A percentile compares a stretch with the other conserved stretches of the same genome.
phyloP scores from a whole-genome alignment of 176 grass and related monocot species.

The Bothriochloa decipiens region DNA sequence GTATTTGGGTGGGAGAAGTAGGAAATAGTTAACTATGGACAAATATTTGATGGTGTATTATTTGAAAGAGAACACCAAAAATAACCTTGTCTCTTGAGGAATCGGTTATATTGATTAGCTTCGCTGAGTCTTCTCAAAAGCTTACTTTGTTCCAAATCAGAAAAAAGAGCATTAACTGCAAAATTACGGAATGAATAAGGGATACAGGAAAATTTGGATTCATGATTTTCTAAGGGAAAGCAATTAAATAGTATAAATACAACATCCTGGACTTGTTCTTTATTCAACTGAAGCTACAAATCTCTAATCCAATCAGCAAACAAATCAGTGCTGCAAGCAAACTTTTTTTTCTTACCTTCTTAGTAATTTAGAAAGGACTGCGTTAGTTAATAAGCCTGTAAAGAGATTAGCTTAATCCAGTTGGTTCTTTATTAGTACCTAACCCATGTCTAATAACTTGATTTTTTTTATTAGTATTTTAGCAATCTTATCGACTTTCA shows the following conservation, averaged over 20 bases:
- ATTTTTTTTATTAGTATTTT: too few species aligned
- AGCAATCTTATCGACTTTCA: too few species aligned
- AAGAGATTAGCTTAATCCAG: too few species aligned
- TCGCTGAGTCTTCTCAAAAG: slow-evolving; percentile 83
- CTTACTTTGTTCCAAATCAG: slow-evolving; percentile 69
- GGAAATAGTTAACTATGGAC: neutral
- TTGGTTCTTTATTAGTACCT: too few species aligned
- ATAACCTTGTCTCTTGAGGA: slow-evolving; percentile 84
- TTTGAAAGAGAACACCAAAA: slow-evolving; percentile 13
- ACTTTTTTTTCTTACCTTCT: too few species aligned
- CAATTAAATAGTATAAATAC: neutral
- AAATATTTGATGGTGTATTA: slow-evolving; percentile 3
- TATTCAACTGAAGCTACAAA: neutral
- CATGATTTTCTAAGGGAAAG: neutral
- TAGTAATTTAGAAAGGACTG: too few species aligned
- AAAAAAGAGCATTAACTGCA: neutral
- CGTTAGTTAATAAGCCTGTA: too few species aligned
- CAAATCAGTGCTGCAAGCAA: neutral
- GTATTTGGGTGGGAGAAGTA: neutral
- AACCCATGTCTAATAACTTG: too few species aligned
- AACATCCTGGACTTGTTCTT: slow-evolving; percentile 2
- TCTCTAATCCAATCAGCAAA: neutral
- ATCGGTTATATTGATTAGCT: slow-evolving; percentile 91
- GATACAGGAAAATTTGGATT: neutral
- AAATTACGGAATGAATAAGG: neutral